Conservation (phyloP, 352 stramenopile species). For the Globisporangium middletonii region DNA sequence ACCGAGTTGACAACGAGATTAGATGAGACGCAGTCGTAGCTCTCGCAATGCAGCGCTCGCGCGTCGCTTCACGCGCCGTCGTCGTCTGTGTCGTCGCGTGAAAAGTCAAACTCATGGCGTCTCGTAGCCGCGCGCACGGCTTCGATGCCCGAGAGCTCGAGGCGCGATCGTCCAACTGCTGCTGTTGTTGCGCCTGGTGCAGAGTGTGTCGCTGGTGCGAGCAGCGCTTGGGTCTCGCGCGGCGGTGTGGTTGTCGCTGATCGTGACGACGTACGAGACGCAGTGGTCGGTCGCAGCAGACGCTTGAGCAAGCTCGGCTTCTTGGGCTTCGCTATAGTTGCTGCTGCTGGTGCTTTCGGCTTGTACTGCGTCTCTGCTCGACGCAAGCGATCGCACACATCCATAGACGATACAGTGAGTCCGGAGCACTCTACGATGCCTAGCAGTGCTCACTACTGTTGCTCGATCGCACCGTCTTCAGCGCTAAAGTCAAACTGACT, state of each 20-base stretch:
- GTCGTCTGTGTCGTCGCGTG: constrained; percentile 15
- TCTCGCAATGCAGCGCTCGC: neutral
- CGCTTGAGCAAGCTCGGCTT: constrained; percentile 10
- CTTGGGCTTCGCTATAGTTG: neutral
- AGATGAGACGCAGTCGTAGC: neutral
- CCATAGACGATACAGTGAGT: neutral
- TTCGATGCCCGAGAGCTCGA: constrained; percentile 35
- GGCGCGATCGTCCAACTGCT: neutral
- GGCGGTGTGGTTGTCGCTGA: neutral
- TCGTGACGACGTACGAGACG: neutral
- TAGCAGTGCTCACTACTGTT: neutral
- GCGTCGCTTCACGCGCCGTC: constrained; percentile 6
- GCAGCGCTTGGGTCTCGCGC: no score
- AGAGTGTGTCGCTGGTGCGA: neutral
- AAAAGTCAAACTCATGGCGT: constrained; percentile 38
- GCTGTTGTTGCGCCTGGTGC: neutral
- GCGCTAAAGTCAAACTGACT: constrained; percentile 23
- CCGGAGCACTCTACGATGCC: no score
- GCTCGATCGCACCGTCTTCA: constrained; percentile 13
- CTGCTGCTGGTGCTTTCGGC: constrained; percentile 1
- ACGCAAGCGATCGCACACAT: neutral
- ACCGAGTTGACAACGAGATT: neutral
- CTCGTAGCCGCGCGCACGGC: constrained; percentile 33
- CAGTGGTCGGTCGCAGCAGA: constrained; percentile 2
- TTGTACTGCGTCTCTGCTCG: constrained; percentile 11